phyloP scores from a whole-genome alignment of 2,329 filamentous ascomycete genomes.

The Aspergillus hortae region DNA sequence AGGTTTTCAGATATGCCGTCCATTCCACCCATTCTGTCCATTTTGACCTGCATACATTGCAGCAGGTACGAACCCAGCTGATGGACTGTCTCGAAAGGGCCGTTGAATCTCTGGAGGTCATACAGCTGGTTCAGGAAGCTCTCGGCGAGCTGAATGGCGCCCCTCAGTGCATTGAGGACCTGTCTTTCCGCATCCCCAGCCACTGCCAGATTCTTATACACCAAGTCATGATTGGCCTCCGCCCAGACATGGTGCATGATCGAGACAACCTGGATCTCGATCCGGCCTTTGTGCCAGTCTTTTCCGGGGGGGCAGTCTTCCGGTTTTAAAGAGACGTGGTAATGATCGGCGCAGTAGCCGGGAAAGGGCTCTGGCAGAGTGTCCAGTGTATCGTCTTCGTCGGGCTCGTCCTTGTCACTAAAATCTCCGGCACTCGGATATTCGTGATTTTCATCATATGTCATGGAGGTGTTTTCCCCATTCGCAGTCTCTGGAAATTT shows the following conservation, averaged over 20 bases:
- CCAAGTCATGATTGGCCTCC: constrained; percentile 25
- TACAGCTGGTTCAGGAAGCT: neutral
- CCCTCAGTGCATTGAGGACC: constrained; percentile 1
- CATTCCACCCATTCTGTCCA: no score
- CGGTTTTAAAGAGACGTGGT: neutral
- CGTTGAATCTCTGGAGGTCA: neutral
- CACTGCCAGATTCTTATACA: constrained; percentile 21
- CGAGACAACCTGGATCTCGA: constrained; percentile 30
- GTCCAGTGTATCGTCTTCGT: neutral
- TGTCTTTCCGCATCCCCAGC: neutral
- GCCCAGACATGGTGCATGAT: constrained; percentile 25
- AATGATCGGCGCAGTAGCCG: constrained; percentile 5
- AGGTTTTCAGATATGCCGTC: neutral
- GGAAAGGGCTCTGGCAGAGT: neutral
- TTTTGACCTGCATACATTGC: neutral
- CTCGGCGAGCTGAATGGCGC: neutral
- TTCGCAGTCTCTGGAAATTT: neutral
- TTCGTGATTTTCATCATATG: neutral
- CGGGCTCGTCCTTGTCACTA: neutral
- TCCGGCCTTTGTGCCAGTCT: neutral
- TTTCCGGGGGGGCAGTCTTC: neutral
- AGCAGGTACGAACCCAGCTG: neutral
- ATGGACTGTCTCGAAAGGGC: neutral
- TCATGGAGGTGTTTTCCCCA: no score
- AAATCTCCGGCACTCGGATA: neutral